Base-by-base conservation (phyloP, 2,329 filamentous ascomycete genomes). In the Cladosporium sp. region DNA sequence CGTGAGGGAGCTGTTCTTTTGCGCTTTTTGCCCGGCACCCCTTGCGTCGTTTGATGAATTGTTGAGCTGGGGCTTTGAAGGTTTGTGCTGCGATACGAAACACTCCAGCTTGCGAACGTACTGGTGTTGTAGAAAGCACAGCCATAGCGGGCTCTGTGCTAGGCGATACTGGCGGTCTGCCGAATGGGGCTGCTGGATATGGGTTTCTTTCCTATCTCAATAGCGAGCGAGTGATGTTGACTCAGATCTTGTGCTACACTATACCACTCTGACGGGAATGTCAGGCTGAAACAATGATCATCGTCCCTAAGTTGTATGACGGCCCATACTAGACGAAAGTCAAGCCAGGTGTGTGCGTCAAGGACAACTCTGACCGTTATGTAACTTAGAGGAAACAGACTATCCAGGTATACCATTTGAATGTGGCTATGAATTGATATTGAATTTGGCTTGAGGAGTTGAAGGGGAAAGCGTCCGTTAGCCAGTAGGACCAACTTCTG, bases 1-100 rank as follows among this genome's bases (percentile, higher is more conserved):
- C 61, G 61, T n/a, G 61, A 63, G 61, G 61, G 29, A 63, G 61
- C 61, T 63, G 50, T 44, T 40, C 26, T 56, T 63, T 63, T 63
- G 59, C 44, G 1, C 16, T 59, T 52, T 40, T 11, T 3, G 40
- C 10, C 3, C n/a, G 1, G 3, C 12, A 10, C 33, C 33, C 55
- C 16, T 37, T 37, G 33, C 33, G 21, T 35, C 33, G n/a, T 8
- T 14, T 37, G 18, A 26, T 2, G 37, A 44, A 8, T n/a, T 3
- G 18, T 44, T 44, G 35, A 12, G 12, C 14, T 4, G 33, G 31
- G 8, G 5, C 3, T 5, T 14, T 10, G 5, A 14, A 10, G 33
- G 14, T 5, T 5, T 18, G 16, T 18, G 35, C 16, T 40, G 14
- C 16, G 16, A 7, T 7, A 5, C 1, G 16, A 6, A 18, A 16